Evolutionary conservation across 768 basidiomycete species (phyloP).

Genomic region (Multifurca ochricompacta): DNA sequence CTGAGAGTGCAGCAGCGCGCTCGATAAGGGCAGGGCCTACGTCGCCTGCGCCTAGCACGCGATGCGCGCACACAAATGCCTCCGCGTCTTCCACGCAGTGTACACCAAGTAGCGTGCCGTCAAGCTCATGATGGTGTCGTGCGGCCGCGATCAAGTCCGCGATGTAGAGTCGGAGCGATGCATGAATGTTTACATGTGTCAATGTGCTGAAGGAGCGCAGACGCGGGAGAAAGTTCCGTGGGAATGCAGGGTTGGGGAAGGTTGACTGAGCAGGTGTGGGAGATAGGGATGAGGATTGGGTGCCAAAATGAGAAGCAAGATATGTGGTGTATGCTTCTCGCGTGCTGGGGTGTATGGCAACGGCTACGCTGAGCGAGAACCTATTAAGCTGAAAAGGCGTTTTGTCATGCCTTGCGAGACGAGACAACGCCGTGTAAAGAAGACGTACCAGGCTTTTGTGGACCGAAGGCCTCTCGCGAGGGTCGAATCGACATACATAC

Average conservation of each 20-base stretch:
- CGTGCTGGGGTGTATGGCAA: conserved; percentile 32
- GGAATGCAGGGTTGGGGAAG: conserved; percentile 19
- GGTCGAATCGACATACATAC: conserved; percentile 61
- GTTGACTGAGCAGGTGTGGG: conserved; percentile 8
- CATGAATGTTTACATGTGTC: conserved; percentile 24
- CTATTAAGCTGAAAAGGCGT: conserved; percentile 54
- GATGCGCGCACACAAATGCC: conserved; percentile 56
- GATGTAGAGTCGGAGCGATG: conserved; percentile 52
- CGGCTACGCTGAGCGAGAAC: conserved; percentile 67
- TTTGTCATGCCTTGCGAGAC: neutral
- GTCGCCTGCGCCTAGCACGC: conserved; percentile 55
- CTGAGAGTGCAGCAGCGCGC: conserved; percentile 20
- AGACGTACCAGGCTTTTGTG: conserved; percentile 54
- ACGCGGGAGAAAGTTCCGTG: conserved; percentile 24
- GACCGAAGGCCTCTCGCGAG: conserved; percentile 56
- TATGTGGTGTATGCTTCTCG: conserved; percentile 29
- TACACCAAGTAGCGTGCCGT: conserved; percentile 58
- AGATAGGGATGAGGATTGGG: conserved; percentile 25
- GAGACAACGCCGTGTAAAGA: neutral
- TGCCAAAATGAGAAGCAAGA: conserved; percentile 24
- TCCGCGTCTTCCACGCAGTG: conserved; percentile 56
- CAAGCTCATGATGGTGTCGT: conserved; percentile 61
- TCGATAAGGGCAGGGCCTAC: conserved; percentile 52
- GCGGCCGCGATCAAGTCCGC: conserved; percentile 68
- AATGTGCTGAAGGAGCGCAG: conserved; percentile 25